A percentile compares a stretch with the other conserved stretches of the same genome.
phyloP scores from a whole-genome alignment of 2,329 filamentous ascomycete genomes.

The Nothopassalora personata region DNA sequence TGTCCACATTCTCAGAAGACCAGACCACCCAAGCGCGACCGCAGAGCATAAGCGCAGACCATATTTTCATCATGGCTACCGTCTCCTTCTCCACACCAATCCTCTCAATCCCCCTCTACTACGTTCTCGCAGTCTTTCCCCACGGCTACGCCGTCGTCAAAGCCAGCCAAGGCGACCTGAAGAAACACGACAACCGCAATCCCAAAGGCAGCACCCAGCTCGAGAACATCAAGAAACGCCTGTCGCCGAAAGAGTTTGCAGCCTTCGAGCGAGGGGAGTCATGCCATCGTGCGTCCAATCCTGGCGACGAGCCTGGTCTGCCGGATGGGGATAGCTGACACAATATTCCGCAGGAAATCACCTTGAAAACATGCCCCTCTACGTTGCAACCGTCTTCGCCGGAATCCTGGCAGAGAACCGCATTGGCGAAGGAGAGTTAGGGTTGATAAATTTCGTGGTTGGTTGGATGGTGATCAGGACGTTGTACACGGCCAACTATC shows the following conservation, averaged over 20 bases:
- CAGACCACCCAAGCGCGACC: background rate
- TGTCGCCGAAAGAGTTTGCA: slow-evolving; percentile 35
- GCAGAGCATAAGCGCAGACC: too few species aligned
- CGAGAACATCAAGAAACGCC: slow-evolving; percentile 35
- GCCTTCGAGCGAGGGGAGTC: slow-evolving; percentile 42
- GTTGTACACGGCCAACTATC: slow-evolving; percentile 37
- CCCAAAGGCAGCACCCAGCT: slow-evolving; percentile 35
- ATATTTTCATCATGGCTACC: slow-evolving; percentile 8
- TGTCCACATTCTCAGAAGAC: background rate
- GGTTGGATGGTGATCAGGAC: slow-evolving; percentile 35
- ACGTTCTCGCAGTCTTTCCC: slow-evolving; percentile 38
- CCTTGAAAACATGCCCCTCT: slow-evolving; percentile 45
- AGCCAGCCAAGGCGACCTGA: slow-evolving; percentile 34
- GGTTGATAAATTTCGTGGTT: slow-evolving; percentile 34
- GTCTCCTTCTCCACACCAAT: slow-evolving; percentile 35
- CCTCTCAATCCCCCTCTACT: slow-evolving; percentile 43
- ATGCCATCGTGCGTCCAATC: slow-evolving; percentile 32
- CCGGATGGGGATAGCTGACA: background rate
- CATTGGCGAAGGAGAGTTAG: slow-evolving; percentile 24
- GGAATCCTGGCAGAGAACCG: slow-evolving; percentile 38
- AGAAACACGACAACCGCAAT: slow-evolving; percentile 41
- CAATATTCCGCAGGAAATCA: slow-evolving; percentile 30
- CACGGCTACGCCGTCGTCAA: slow-evolving; percentile 37
- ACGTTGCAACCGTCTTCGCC: slow-evolving; percentile 40
- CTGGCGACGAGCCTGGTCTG: background rate